These are phyloP conservation scores for Spathaspora arborariae DNA, from an alignment of 805 yeast species.

Conservation along the genomic window DNA sequence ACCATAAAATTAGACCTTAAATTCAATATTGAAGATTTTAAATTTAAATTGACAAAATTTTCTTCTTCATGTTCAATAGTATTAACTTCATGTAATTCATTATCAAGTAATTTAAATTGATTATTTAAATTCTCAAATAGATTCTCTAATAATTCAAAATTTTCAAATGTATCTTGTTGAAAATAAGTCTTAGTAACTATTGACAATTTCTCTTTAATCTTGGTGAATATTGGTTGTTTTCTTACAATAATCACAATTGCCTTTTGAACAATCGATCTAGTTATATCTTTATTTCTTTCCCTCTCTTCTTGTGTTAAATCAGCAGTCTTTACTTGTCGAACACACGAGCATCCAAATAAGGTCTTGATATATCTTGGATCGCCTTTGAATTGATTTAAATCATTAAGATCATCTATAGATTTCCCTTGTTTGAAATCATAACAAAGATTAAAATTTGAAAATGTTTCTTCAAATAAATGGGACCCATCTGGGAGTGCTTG, in stretches of 20 bases:
- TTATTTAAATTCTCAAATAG: constrained; percentile 62
- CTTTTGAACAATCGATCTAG: constrained; percentile 87
- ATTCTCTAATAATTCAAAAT: constrained; percentile 61
- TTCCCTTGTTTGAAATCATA: constrained; percentile 52
- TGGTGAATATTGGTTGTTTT: constrained; percentile 78
- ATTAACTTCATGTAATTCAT: constrained; percentile 1
- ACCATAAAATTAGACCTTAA: constrained; percentile 59
- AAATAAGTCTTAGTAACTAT: constrained; percentile 87
- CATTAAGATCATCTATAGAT: constrained; percentile 44
- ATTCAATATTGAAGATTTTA: constrained; percentile 58
- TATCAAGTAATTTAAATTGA: constrained; percentile 17
- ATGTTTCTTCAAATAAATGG: constrained; percentile 89
- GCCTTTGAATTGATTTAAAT: constrained; percentile 27
- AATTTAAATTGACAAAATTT: constrained; percentile 60
- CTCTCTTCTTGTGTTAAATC: constrained; percentile 46
- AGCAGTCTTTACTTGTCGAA: constrained; percentile 69
- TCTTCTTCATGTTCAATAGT: constrained; percentile 26
- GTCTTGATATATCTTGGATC: constrained; percentile 52
- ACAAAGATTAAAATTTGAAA: constrained; percentile 81
- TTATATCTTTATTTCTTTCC: constrained; percentile 57
- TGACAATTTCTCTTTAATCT: constrained; percentile 83
- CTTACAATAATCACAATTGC: constrained; percentile 82
- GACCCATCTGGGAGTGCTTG: constrained; percentile 97
- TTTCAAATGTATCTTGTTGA: constrained; percentile 72
- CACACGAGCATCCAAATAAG: constrained; percentile 92